Conservation (phyloP, 345 rosid species). For the Eucalyptus erythrocorys region DNA sequence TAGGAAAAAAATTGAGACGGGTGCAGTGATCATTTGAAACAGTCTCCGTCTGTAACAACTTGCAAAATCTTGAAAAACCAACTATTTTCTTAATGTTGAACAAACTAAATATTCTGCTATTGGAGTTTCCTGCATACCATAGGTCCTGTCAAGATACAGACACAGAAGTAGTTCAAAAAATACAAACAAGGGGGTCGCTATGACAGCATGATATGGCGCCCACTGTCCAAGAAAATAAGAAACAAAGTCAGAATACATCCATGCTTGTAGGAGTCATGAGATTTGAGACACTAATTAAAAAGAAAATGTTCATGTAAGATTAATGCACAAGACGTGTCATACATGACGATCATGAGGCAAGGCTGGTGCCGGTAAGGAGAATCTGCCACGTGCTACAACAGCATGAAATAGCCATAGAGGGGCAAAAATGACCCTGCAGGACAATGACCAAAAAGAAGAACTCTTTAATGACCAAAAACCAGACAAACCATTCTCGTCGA, state of each 20-base stretch:
- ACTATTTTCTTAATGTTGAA: background rate
- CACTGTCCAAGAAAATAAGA: slow-evolving; percentile 41
- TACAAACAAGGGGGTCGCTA: slow-evolving; percentile 73
- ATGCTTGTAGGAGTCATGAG: background rate
- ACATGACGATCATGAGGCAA: slow-evolving; percentile 78
- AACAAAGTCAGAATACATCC: background rate
- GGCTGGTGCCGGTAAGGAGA: slow-evolving; percentile 90
- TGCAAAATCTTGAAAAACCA: background rate
- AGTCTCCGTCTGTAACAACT: background rate
- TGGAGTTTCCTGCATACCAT: slow-evolving; percentile 25
- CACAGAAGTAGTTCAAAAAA: slow-evolving; percentile 84
- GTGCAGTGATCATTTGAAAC: background rate
- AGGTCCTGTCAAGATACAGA: slow-evolving; percentile 50
- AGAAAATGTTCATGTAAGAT: background rate
- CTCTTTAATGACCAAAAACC: background rate
- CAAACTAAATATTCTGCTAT: background rate
- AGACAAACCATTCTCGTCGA: background rate
- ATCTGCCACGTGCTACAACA: slow-evolving; percentile 77
- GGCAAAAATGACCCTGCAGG: slow-evolving; percentile 55
- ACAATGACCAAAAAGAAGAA: background rate
- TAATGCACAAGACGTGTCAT: slow-evolving; percentile 1
- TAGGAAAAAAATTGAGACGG: background rate
- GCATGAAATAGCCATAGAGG: slow-evolving; percentile 82
- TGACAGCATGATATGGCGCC: slow-evolving; percentile 77
- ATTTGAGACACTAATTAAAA: background rate